Conservation (phyloP, 2,329 filamentous ascomycete genomes). For the Capronia epimyces region DNA sequence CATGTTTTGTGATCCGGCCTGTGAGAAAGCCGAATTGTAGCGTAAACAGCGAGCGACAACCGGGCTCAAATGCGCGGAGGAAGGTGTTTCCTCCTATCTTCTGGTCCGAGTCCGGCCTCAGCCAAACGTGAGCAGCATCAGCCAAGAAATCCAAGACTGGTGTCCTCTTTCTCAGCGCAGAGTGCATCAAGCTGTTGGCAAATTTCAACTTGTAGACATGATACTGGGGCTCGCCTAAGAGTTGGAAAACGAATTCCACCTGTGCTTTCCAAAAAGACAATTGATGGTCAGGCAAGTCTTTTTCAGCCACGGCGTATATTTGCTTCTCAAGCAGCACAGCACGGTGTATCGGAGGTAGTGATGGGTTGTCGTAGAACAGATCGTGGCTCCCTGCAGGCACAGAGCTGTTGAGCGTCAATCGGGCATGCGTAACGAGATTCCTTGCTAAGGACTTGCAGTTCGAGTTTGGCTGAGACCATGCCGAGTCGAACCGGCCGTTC, state of each 20-base stretch:
- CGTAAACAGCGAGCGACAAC: constrained; percentile 4
- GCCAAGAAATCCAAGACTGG: constrained; percentile 1
- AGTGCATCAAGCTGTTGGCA: constrained; percentile 6
- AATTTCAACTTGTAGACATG: constrained; percentile 14
- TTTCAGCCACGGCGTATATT: constrained; percentile 12
- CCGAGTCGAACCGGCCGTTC: constrained; percentile 29
- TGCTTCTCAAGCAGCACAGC: constrained; percentile 27
- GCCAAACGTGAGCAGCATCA: background rate
- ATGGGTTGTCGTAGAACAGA: constrained; percentile 18
- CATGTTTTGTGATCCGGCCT: constrained; percentile 1
- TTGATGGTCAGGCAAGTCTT: constrained; percentile 5
- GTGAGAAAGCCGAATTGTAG: constrained; percentile 28
- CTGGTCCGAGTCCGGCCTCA: background rate
- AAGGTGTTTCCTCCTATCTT: constrained; percentile 5
- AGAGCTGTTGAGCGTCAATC: constrained; percentile 1
- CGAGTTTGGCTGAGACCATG: constrained; percentile 35
- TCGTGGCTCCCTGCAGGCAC: background rate
- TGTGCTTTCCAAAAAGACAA: constrained; percentile 4
- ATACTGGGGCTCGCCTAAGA: constrained; percentile 11
- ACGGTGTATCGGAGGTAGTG: constrained; percentile 20
- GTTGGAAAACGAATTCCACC: constrained; percentile 1
- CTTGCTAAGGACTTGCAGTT: constrained; percentile 36
- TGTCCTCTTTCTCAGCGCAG: constrained; percentile 8
- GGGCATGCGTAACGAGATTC: constrained; percentile 20
- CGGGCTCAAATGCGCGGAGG: constrained; percentile 15